Conservation (phyloP, 306 rosid species). For the Sphenostylis stenocarpa region DNA sequence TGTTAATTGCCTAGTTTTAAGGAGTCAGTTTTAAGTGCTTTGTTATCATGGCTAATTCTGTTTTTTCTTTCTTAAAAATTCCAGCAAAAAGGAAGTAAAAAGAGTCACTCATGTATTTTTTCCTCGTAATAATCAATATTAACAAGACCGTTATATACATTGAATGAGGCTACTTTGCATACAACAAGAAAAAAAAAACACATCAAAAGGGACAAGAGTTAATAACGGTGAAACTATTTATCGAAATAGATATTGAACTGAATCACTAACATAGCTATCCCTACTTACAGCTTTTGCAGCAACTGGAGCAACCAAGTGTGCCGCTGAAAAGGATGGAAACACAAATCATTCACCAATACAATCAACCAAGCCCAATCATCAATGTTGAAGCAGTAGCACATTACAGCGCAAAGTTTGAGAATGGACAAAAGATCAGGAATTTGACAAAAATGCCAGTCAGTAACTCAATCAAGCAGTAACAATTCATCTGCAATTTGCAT, state of each 20-base stretch:
- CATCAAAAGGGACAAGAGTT: background rate
- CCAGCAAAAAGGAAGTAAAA: background rate
- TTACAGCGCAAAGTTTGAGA: background rate
- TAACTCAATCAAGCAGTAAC: slow-evolving; percentile 1
- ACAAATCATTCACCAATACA: background rate
- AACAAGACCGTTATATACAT: background rate
- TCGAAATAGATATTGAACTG: background rate
- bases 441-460: slow-evolving; percentile 11
- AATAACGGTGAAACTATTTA: background rate
- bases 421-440: background rate
- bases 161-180: background rate
- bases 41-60: too few relatives aligned
- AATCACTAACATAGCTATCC: slow-evolving; percentile 36
- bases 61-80: too few relatives aligned
- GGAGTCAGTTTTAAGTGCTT: too few relatives aligned
- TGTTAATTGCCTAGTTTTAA: too few relatives aligned
- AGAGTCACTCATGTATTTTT: slow-evolving; percentile 3
- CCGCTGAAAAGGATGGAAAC: slow-evolving; percentile 49
- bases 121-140: slow-evolving; percentile 4
- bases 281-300: slow-evolving; percentile 72
- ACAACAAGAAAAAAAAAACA: background rate
- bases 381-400: background rate
- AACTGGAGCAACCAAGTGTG: slow-evolving; percentile 57
- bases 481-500: background rate
- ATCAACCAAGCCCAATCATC: slow-evolving; percentile 17